These are phyloP conservation scores for Agaricus blazei DNA, from an alignment of 768 basidiomycete genomes.

Conservation along the genomic window DNA sequence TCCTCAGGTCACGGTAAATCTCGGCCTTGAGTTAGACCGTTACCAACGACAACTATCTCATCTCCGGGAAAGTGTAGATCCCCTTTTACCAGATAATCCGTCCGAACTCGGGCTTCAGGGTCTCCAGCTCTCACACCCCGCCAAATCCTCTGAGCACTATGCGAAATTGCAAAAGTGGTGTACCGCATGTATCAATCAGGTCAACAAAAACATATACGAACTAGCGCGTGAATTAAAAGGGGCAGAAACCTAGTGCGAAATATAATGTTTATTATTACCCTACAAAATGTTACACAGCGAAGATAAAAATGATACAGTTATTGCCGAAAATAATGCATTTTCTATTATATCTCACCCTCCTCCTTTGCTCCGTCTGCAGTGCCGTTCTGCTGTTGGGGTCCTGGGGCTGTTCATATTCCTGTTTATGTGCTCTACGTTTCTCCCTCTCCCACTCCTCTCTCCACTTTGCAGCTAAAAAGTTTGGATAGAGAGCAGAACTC, in stretches of 20 bases:
- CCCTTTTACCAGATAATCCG: slow-evolving; percentile 17
- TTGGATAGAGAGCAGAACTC: slow-evolving; percentile 57
- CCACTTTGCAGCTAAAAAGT: slow-evolving; percentile 54
- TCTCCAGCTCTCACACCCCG: slow-evolving; percentile 21
- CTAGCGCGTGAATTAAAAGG: slow-evolving; percentile 14
- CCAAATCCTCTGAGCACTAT: slow-evolving; percentile 13
- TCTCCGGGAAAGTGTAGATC: slow-evolving; percentile 27
- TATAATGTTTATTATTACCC: neutral
- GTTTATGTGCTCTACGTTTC: slow-evolving; percentile 25
- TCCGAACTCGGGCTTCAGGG: slow-evolving; percentile 21
- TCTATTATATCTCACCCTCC: slow-evolving; percentile 31
- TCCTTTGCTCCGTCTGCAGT: slow-evolving; percentile 30
- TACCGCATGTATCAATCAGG: slow-evolving; percentile 57
- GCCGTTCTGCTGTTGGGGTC: slow-evolving; percentile 11
- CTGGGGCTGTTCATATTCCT: slow-evolving; percentile 18
- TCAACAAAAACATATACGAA: slow-evolving; percentile 36
- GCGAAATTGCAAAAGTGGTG: slow-evolving; percentile 55
- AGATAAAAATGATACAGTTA: neutral
- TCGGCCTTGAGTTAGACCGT: slow-evolving; percentile 33
- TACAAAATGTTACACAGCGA: neutral
- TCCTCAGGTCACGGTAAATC: slow-evolving; percentile 46
- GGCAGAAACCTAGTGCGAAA: neutral
- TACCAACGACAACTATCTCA: slow-evolving; percentile 31
- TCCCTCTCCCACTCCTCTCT: slow-evolving; percentile 47
- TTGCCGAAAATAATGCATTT: neutral